phyloP scores from a whole-genome alignment of 352 stramenopile species.

The Phytophthora pistaciae region DNA sequence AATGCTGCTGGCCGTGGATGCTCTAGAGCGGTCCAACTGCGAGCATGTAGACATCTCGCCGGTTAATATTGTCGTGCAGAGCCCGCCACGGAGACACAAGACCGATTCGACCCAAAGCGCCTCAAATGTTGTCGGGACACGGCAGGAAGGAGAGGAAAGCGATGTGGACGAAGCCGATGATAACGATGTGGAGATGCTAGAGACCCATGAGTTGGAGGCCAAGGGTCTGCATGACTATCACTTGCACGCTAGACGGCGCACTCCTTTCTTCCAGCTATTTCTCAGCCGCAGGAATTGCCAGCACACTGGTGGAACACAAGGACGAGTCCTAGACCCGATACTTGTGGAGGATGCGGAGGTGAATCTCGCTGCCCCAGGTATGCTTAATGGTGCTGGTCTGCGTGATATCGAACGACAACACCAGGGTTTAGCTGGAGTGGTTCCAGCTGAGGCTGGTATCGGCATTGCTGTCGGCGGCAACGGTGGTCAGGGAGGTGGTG shows the following conservation, averaged over 20 bases:
- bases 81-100: constrained; percentile 6
- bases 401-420: constrained; percentile 22
- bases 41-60: constrained; percentile 63
- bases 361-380: constrained; percentile 22
- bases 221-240: constrained; percentile 3
- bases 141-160: constrained; percentile 15
- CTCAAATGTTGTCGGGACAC: no score
- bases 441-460: constrained; percentile 15
- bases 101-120: background rate
- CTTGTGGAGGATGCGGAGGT: constrained; percentile 19
- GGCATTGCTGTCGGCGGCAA: constrained; percentile 4
- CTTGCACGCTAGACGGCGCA: constrained; percentile 7
- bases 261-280: constrained; percentile 51
- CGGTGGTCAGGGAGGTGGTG: constrained; percentile 9
- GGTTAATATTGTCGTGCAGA: constrained; percentile 63
- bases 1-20: constrained; percentile 63
- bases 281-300: constrained; percentile 41
- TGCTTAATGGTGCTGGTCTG: constrained; percentile 23
- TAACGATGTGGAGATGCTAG: constrained; percentile 21
- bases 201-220: constrained; percentile 4
- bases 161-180: constrained; percentile 23
- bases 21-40: constrained; percentile 55
- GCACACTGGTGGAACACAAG: constrained; percentile 10
- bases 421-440: constrained; percentile 15
- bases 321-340: constrained; percentile 14